Evolutionary conservation across 257 asterid genomes (phyloP), one percentile per base, ranked within the genome.

Genomic region (Nemophila menziesii): DNA sequence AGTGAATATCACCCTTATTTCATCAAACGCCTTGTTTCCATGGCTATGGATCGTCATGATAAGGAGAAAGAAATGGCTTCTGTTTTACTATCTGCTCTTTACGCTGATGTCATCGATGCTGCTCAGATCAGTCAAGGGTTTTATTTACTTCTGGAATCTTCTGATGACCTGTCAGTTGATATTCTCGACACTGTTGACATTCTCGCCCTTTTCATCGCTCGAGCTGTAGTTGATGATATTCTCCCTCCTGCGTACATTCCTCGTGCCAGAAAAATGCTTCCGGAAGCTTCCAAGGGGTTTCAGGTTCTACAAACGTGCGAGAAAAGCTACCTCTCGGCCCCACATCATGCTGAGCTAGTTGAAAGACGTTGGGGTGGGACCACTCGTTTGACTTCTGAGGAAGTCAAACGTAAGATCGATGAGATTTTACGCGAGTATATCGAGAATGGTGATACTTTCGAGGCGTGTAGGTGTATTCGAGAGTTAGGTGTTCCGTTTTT

Each of bases 31-130:
- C 92, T 90, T 20, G 76, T 90, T 62, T 90, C 99, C 51, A 61
- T 90, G 65, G 84, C 99, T 58, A 74, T 90, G 99, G 99, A 90
- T 61, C 77, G 98, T 55, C 74, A 84, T 56, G 75, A 89, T 62
- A 89, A 84, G 70, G 98, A 89, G 71, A 89, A 89, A 60, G 99
- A 90, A 62, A 90, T 90, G 99, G 86, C 99, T 43, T 90, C 99
- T 3, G 99, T 90, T 48, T 63, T 90, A 61, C 94, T 90, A 46
- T 90, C 96, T 13, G 83, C 86, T 15, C 80, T 90, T 40, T 90
- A 90, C 63, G 87, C 78, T 56, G 86, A 90, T 67, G 84, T 90
- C 20, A 74, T 90, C 54, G 73, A 47, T 45, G 52, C 96, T 3
- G 49, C 93, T 46, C 89, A 76, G 56, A 85, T 90, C 20, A 74